Percentiles rank a stretch among this genome's conserved stretches.
phyloP scores from a whole-genome alignment of 176 grass and related monocot genomes.

The Neostapfia colusana region DNA sequence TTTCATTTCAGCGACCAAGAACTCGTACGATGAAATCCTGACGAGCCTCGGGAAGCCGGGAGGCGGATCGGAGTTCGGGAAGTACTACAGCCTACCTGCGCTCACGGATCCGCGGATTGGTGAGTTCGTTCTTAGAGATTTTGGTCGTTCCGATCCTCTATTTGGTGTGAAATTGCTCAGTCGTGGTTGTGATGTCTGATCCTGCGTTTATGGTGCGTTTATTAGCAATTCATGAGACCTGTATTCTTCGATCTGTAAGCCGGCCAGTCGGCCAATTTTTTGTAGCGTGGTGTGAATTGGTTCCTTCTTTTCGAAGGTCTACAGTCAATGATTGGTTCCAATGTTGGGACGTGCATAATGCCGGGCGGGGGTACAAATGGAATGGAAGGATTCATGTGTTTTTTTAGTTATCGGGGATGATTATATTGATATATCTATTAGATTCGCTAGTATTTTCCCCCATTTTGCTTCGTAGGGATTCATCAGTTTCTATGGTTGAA shows the following conservation, averaged over 20 bases:
- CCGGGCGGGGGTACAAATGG: not conserved
- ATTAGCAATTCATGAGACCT: conserved; percentile 1
- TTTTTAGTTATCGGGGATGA: not conserved
- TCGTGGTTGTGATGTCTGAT: not conserved
- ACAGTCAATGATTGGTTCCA: conserved; percentile 18
- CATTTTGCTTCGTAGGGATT: not conserved
- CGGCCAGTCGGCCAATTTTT: not conserved
- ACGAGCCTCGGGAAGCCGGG: conserved; percentile 70
- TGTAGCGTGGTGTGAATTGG: conserved; percentile 7
- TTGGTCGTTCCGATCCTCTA: not conserved
- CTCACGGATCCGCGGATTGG: conserved; percentile 83
- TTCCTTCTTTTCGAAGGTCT: not conserved
- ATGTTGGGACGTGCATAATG: conserved; percentile 9
- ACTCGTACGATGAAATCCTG: conserved; percentile 82
- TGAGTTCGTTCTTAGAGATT: conserved; percentile 28
- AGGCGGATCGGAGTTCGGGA: conserved; percentile 64
- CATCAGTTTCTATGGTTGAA: not conserved
- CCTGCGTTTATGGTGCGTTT: not conserved
- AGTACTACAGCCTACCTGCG: conserved; percentile 91
- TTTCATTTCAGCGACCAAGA: conserved; percentile 58
- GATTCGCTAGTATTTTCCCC: not conserved
- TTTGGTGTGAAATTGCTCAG: not conserved
- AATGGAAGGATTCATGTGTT: not conserved
- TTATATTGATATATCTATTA: not conserved
- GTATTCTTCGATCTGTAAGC: not conserved